Conservation (phyloP, 2,329 filamentous ascomycete genomes). For the Mycogone perniciosa region DNA sequence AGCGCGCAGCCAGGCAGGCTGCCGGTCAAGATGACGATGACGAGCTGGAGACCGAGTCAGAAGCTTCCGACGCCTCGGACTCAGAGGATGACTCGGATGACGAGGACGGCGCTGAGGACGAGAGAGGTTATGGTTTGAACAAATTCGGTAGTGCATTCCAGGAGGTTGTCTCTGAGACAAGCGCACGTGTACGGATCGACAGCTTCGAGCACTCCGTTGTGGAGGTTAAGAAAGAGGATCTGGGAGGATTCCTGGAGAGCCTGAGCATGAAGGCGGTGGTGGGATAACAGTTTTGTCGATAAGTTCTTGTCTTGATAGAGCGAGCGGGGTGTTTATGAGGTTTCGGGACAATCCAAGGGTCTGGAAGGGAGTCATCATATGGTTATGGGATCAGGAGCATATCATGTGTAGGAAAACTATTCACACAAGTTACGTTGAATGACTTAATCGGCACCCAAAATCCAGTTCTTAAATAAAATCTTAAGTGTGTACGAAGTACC, state of each 20-base stretch:
- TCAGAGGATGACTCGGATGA: slow-evolving; percentile 45
- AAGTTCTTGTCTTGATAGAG: background rate
- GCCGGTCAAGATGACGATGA: slow-evolving; percentile 40
- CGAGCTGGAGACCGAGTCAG: slow-evolving; percentile 40
- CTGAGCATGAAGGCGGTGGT: slow-evolving; percentile 87
- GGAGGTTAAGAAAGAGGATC: slow-evolving; percentile 94
- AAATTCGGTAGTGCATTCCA: slow-evolving; percentile 93
- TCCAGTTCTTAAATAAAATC: too few relatives aligned
- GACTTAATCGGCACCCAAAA: too few relatives aligned
- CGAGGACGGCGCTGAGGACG: slow-evolving; percentile 46
- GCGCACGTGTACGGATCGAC: slow-evolving; percentile 82
- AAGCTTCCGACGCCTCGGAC: slow-evolving; percentile 35
- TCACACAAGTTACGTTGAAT: too few relatives aligned
- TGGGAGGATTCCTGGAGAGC: slow-evolving; percentile 83
- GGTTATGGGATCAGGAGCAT: too few relatives aligned
- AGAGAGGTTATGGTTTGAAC: slow-evolving; percentile 70
- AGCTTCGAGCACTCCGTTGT: slow-evolving; percentile 97
- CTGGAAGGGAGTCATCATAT: too few relatives aligned
- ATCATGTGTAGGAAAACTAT: too few relatives aligned
- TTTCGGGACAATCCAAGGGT: too few relatives aligned
- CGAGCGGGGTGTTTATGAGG: background rate
- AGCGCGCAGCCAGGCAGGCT: slow-evolving; percentile 49
- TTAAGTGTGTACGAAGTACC: too few relatives aligned
- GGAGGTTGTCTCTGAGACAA: slow-evolving; percentile 88
- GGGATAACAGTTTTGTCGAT: slow-evolving; percentile 34